phyloP scores from a whole-genome alignment of 352 stramenopile species.

The Pythium chondricola region DNA sequence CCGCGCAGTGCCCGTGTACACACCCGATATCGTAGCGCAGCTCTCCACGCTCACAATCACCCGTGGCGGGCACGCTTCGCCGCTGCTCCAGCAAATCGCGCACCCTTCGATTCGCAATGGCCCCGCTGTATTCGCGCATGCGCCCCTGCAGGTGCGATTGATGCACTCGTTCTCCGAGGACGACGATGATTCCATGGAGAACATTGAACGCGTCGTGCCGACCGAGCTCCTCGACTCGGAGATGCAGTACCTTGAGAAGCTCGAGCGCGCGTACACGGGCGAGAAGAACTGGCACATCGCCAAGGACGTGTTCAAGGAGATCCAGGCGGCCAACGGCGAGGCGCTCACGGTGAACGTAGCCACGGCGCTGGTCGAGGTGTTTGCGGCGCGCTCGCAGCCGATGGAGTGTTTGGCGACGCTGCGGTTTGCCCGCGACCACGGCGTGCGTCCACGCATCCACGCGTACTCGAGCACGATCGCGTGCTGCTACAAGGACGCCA shows the following conservation, averaged over 20 bases:
- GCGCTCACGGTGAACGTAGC: conserved; percentile 39
- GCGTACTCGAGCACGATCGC: conserved; percentile 75
- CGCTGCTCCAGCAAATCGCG: too few relatives aligned
- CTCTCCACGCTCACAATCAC: too few relatives aligned
- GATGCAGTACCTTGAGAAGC: conserved; percentile 13
- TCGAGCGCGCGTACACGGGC: conserved; percentile 26
- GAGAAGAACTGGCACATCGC: conserved; percentile 34
- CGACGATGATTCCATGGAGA: too few relatives aligned
- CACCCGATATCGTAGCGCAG: too few relatives aligned
- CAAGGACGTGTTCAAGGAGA: conserved; percentile 47
- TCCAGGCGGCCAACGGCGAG: conserved; percentile 25
- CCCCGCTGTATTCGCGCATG: too few relatives aligned
- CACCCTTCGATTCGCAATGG: too few relatives aligned
- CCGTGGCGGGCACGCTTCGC: neutral
- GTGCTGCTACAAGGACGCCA: conserved; percentile 68
- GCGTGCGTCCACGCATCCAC: conserved; percentile 72
- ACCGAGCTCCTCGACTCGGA: conserved; percentile 17
- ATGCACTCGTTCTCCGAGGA: conserved; percentile 15
- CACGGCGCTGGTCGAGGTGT: conserved; percentile 56
- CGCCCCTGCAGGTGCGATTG: neutral
- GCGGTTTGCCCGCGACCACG: conserved; percentile 55
- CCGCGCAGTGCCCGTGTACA: neutral
- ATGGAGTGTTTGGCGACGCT: conserved; percentile 61
- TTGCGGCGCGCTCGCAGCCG: conserved; percentile 34
- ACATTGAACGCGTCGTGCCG: too few relatives aligned